Conservation (phyloP, 75 land plant species). For the Cunninghamia lanceolata region DNA sequence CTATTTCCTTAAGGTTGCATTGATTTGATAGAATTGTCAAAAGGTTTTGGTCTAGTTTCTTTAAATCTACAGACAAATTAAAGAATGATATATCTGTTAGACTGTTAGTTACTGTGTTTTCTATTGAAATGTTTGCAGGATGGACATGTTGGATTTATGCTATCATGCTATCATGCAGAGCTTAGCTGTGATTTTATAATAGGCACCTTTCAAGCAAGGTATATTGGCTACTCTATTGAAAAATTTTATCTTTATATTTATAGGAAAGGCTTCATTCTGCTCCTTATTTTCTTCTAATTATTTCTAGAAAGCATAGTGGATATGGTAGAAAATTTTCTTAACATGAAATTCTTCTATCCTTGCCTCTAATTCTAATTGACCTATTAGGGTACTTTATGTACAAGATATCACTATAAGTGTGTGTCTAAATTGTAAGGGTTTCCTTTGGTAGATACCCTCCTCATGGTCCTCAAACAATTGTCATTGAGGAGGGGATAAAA, state of each 20-base stretch:
- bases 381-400: background rate
- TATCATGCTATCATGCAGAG: constrained; percentile 96
- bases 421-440: background rate
- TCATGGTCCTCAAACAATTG: constrained; percentile 71
- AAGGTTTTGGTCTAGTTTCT: background rate
- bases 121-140: constrained; percentile 38
- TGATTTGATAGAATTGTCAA: background rate
- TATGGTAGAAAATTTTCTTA: background rate
- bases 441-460: constrained; percentile 73
- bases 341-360: background rate
- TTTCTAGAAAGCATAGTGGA: background rate
- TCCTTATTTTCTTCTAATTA: background rate
- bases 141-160: constrained; percentile 93
- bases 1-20: background rate
- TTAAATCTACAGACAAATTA: background rate
- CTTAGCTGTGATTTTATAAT: constrained; percentile 65
- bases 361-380: background rate
- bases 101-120: background rate
- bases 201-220: constrained; percentile 87
- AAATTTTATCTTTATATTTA: background rate
- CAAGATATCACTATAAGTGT: background rate
- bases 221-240: background rate
- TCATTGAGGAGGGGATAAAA: constrained; percentile 60
- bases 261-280: background rate
- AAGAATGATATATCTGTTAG: background rate